Conservation (phyloP, 495 filamentous ascomycete genomes). For the Amphirosellinia nigrospora region DNA sequence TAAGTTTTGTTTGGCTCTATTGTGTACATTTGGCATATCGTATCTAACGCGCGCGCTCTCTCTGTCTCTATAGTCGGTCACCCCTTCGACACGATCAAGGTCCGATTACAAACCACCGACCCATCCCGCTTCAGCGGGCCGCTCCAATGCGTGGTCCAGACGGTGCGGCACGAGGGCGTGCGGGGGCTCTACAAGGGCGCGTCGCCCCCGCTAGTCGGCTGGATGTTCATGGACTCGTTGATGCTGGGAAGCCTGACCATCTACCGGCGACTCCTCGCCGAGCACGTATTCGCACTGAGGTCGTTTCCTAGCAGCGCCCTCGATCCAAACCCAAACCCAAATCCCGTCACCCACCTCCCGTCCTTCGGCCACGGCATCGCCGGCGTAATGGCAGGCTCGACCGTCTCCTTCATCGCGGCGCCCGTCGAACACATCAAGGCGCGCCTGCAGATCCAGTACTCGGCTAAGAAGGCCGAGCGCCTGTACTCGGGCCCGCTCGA, state of each 20-base stretch:
- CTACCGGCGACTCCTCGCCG: constrained; percentile 80
- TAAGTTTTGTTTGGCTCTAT: constrained; percentile 45
- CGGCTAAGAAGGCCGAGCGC: constrained; percentile 71
- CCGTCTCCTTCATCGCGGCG: constrained; percentile 89
- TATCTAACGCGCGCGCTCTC: not conserved
- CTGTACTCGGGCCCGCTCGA: constrained; percentile 88
- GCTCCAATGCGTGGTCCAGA: constrained; percentile 82
- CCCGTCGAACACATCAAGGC: constrained; percentile 97
- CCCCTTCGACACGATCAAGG: constrained; percentile 94
- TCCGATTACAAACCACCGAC: constrained; percentile 88
- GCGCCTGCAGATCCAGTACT: constrained; percentile 89
- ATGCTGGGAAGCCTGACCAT: constrained; percentile 93
- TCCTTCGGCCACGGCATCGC: constrained; percentile 83
- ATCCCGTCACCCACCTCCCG: constrained; percentile 61
- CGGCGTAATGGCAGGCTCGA: constrained; percentile 84
- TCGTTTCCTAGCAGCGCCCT: constrained; percentile 43
- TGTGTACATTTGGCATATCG: not conserved
- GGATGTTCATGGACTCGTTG: constrained; percentile 97
- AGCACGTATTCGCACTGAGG: constrained; percentile 70
- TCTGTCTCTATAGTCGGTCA: constrained; percentile 49
- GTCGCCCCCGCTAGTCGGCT: constrained; percentile 87
- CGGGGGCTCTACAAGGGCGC: constrained; percentile 88
- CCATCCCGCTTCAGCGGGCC: constrained; percentile 81
- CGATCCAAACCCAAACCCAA: constrained; percentile 21
- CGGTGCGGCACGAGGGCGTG: constrained; percentile 79